These are phyloP conservation scores for Scutellaria baicalensis DNA, from an alignment of 257 asterid species.

Conservation along the genomic window DNA sequence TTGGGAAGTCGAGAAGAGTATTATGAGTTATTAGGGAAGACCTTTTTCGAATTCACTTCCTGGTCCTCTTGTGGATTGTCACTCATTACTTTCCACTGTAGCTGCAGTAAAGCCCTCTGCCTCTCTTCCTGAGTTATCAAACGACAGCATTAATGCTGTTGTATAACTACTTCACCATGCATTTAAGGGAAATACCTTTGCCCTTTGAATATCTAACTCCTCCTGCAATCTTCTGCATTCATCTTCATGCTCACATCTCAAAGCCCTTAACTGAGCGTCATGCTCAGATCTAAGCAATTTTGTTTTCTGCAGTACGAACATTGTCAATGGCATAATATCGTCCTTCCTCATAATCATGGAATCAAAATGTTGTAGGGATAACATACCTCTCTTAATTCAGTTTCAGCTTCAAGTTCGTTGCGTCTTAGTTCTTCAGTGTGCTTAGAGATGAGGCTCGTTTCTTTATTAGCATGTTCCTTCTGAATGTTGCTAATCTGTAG, in stretches of 20 bases:
- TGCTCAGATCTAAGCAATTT: constrained; percentile 67
- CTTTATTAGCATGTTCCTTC: constrained; percentile 55
- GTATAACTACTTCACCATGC: constrained; percentile 4
- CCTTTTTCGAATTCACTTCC: constrained; percentile 97
- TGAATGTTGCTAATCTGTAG: constrained; percentile 59
- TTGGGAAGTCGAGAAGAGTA: not conserved
- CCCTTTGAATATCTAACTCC: constrained; percentile 76
- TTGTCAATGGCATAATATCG: not conserved
- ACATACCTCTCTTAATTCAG: constrained; percentile 74
- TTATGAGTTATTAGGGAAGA: constrained; percentile 13
- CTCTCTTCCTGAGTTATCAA: constrained; percentile 72
- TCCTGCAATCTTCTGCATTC: constrained; percentile 76
- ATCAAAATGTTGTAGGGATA: not conserved
- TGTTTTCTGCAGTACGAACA: constrained; percentile 48
- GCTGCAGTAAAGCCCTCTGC: constrained; percentile 79
- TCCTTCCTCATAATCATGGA: constrained; percentile 6
- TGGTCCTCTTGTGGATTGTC: constrained; percentile 77
- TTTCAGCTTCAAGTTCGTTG: constrained; percentile 63
- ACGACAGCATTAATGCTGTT: constrained; percentile 12
- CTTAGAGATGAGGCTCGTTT: constrained; percentile 45
- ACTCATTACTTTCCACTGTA: constrained; percentile 96
- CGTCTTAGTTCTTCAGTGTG: constrained; percentile 72
- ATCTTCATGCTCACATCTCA: constrained; percentile 83
- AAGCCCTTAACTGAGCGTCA: constrained; percentile 76
- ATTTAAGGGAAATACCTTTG: constrained; percentile 47